Conservation (phyloP, 306 rosid genomes). For the Lathyrus aphaca region DNA sequence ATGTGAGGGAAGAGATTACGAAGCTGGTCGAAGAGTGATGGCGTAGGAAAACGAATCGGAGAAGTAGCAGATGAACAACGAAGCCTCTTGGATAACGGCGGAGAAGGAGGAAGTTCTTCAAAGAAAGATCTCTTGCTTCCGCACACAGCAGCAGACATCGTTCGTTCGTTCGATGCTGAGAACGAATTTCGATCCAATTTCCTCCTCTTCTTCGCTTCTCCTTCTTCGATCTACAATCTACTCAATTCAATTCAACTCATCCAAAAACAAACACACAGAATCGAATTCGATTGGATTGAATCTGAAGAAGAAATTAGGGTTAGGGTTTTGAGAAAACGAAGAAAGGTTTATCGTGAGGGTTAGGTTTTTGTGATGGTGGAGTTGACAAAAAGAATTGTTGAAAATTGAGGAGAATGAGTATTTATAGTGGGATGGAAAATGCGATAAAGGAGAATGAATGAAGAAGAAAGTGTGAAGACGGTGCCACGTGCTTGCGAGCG, state of each 20-base stretch:
- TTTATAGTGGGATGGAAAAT: conserved; percentile 12
- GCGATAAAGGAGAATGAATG: conserved; percentile 10
- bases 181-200: conserved; percentile 33
- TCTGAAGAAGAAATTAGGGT: conserved; percentile 1
- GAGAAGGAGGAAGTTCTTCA: conserved; percentile 93
- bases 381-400: neutral
- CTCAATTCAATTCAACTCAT: neutral
- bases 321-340: conserved; percentile 24
- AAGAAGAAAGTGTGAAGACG: neutral
- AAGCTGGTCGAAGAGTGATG: conserved; percentile 70
- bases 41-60: conserved; percentile 65
- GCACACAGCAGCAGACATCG: conserved; percentile 98
- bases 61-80: conserved; percentile 90
- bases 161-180: conserved; percentile 44
- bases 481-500: conserved; percentile 35
- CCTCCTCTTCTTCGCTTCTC: neutral
- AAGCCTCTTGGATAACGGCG: conserved; percentile 80
- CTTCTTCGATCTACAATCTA: conserved; percentile 4
- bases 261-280: neutral
- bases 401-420: neutral
- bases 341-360: conserved; percentile 21
- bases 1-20: conserved; percentile 73
- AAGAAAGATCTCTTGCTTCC: conserved; percentile 98
- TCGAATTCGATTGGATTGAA: neutral
- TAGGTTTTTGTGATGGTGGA: conserved; percentile 32